Evolutionary conservation across 345 rosid species (phyloP).

Genomic region (Microcos paniculata): DNA sequence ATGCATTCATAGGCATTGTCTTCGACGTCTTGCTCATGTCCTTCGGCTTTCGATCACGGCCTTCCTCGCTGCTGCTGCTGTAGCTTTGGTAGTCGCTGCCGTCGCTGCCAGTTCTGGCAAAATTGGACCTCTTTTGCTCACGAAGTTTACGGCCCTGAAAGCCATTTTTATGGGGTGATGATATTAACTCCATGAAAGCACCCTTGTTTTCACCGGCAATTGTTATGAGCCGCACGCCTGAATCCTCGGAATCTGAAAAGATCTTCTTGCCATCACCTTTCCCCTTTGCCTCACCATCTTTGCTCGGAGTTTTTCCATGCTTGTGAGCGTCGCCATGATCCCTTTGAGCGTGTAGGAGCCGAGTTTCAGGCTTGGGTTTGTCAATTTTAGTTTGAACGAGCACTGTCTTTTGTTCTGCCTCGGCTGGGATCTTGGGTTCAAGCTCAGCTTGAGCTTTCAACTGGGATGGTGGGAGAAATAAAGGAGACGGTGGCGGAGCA

Average conservation of each 20-base stretch:
- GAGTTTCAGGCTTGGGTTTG: slow-evolving; percentile 30
- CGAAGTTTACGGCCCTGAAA: slow-evolving; percentile 25
- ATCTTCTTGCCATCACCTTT: slow-evolving; percentile 36
- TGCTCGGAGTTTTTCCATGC: slow-evolving; percentile 14
- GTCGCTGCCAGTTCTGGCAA: slow-evolving; percentile 21
- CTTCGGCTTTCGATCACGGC: slow-evolving; percentile 26
- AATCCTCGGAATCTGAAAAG: slow-evolving; percentile 41
- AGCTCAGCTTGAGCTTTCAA: slow-evolving; percentile 34
- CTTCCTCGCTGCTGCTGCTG: slow-evolving; percentile 49
- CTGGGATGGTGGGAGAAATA: slow-evolving; percentile 69
- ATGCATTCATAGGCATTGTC: slow-evolving; percentile 47
- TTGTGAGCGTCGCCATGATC: slow-evolving; percentile 11
- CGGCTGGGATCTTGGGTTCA: slow-evolving; percentile 42
- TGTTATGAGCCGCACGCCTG: slow-evolving; percentile 58
- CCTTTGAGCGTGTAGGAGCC: slow-evolving; percentile 12
- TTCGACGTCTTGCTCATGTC: slow-evolving; percentile 28
- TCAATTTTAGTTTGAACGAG: slow-evolving; percentile 47
- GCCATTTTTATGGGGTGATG: slow-evolving; percentile 39
- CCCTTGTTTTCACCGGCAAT: slow-evolving; percentile 94
- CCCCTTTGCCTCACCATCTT: slow-evolving; percentile 15
- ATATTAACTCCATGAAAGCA: slow-evolving; percentile 72
- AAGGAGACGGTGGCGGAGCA: slow-evolving; percentile 70
- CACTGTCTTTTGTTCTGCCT: slow-evolving; percentile 65
- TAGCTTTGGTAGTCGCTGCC: slow-evolving; percentile 29
- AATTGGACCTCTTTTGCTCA: slow-evolving; percentile 27